A percentile compares a stretch with the other conserved stretches of the same genome.
These are phyloP conservation scores for Alnus rubra DNA, from an alignment of 306 rosid species.

Conservation along the genomic window DNA sequence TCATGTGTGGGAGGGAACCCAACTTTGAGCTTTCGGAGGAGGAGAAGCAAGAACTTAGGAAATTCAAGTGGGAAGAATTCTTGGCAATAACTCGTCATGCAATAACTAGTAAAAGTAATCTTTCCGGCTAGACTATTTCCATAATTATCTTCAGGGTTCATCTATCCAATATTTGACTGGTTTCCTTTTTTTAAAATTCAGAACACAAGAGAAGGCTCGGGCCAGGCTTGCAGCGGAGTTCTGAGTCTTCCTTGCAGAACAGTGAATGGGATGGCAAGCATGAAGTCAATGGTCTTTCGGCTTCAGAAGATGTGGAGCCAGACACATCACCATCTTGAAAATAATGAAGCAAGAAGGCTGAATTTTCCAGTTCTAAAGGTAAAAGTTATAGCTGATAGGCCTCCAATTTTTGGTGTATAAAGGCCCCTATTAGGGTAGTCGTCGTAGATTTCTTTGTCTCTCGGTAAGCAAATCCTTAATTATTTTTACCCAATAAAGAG, in stretches of 20 bases:
- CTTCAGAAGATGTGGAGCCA: constrained; percentile 55
- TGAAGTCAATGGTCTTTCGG: constrained; percentile 33
- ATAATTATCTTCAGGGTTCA: background rate
- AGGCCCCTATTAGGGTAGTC: constrained; percentile 36
- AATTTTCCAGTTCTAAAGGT: constrained; percentile 34
- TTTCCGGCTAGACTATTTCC: constrained; percentile 12
- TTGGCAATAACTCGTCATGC: constrained; percentile 75
- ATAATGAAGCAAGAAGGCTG: constrained; percentile 40
- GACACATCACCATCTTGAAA: constrained; percentile 48
- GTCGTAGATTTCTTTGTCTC: constrained; percentile 34
- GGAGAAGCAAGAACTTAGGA: constrained; percentile 68
- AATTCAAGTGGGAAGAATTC: constrained; percentile 89
- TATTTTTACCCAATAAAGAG: constrained; percentile 37
- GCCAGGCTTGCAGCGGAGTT: constrained; percentile 30
- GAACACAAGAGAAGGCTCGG: constrained; percentile 66
- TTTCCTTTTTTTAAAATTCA: constrained; percentile 19
- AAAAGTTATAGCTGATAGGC: constrained; percentile 39
- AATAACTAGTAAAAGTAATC: constrained; percentile 77
- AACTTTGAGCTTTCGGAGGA: constrained; percentile 77
- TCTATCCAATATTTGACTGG: constrained; percentile 25
- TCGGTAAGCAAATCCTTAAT: constrained; percentile 25
- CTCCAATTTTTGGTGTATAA: constrained; percentile 45
- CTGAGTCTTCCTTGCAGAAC: constrained; percentile 37
- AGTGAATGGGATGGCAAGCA: constrained; percentile 49
- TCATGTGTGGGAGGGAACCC: constrained; percentile 95